Conservation (phyloP, 2,329 filamentous ascomycete genomes). For the Paecilomyces variotii region DNA sequence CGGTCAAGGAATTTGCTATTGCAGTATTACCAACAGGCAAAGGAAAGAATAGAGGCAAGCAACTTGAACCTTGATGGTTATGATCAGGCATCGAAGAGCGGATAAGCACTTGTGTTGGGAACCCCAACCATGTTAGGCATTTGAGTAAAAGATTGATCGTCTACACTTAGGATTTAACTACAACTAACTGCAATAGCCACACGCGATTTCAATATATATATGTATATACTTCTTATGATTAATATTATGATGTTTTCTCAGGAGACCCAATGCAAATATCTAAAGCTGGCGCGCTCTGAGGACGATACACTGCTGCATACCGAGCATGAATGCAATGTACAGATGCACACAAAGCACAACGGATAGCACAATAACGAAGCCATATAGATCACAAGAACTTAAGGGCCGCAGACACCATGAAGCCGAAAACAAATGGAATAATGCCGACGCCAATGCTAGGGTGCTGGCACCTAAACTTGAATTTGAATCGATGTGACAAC, state of each 20-base stretch:
- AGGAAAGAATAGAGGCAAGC: too few species aligned
- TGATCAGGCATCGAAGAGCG: too few species aligned
- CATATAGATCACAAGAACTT: neutral
- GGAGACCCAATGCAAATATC: neutral
- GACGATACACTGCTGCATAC: neutral
- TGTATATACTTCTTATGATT: neutral
- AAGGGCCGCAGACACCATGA: neutral
- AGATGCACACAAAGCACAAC: neutral
- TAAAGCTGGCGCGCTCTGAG: neutral
- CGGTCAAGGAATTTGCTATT: too few species aligned
- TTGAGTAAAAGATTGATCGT: neutral
- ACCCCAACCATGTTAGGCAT: too few species aligned
- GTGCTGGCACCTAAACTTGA: neutral
- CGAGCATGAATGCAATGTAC: neutral
- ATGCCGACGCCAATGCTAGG: neutral
- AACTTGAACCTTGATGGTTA: too few species aligned
- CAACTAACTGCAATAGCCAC: neutral
- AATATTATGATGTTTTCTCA: neutral
- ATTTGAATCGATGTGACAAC: neutral
- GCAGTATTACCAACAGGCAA: too few species aligned
- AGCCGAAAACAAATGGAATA: neutral
- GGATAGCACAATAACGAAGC: neutral
- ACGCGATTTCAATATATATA: neutral
- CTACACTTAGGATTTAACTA: neutral
- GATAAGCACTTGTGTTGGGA: too few species aligned